Evolutionary conservation across 345 rosid species (phyloP).

Genomic region (Moricandia arvensis): DNA sequence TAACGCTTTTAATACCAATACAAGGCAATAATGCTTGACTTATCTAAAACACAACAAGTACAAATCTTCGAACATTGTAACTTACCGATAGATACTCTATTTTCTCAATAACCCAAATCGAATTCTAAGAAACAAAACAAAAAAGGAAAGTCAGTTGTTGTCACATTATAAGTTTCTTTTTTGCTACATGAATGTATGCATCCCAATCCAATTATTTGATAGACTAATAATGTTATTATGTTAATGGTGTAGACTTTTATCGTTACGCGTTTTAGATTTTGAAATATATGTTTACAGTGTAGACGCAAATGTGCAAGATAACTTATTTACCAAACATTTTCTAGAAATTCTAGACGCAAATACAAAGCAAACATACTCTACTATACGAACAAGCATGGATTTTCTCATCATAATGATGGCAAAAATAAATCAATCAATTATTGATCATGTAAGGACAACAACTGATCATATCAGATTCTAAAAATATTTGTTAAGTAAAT

Average conservation of each 20-base stretch:
- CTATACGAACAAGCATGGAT: constrained; percentile 13
- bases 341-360: constrained; percentile 6
- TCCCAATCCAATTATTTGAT: background rate
- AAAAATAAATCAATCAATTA: background rate
- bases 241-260: background rate
- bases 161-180: background rate
- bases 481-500: background rate
- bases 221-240: background rate
- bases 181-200: background rate
- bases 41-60: constrained; percentile 5
- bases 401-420: constrained; percentile 6
- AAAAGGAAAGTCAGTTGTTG: background rate
- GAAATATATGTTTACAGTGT: background rate
- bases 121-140: background rate
- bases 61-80: background rate
- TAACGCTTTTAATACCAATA: background rate
- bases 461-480: constrained; percentile 19
- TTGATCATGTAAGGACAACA: constrained; percentile 12
- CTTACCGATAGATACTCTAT: background rate
- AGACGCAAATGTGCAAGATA: background rate
- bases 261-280: background rate
- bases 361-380: background rate
- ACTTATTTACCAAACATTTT: background rate
- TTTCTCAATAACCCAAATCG: background rate
- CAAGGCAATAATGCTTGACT: constrained; percentile 11